These are phyloP conservation scores for Erythrobasidium hasegawianum DNA, from an alignment of 1,284 basidiomycete species.

Conservation along the genomic window DNA sequence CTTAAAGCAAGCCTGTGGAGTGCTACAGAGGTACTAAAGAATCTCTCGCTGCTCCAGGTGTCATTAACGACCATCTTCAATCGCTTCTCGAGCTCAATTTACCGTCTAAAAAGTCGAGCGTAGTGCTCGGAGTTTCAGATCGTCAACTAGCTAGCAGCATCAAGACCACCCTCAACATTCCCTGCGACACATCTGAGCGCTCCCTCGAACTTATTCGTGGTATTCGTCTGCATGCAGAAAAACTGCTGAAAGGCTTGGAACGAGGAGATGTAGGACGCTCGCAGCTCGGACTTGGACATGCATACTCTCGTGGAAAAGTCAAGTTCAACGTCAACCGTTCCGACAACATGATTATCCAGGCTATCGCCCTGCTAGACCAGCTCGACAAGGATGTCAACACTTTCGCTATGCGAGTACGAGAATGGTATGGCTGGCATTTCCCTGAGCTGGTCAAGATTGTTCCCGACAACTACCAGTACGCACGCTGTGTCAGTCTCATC, in stretches of 20 bases:
- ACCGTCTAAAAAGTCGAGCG: conserved; percentile 70
- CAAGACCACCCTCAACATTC: conserved; percentile 69
- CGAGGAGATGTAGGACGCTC: conserved; percentile 85
- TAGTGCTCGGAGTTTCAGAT: conserved; percentile 82
- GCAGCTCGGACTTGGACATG: conserved; percentile 94
- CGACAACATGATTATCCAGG: conserved; percentile 99
- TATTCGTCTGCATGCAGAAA: conserved; percentile 85
- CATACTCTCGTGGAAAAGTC: conserved; percentile 95
- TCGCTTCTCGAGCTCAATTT: conserved; percentile 86
- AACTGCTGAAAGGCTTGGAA: conserved; percentile 80
- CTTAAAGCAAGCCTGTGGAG: conserved; percentile 38
- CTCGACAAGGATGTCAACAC: conserved; percentile 99
- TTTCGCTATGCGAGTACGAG: conserved; percentile 95
- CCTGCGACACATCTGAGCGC: conserved; percentile 82
- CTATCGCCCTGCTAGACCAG: conserved; percentile 95
- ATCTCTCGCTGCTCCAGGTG: conserved; percentile 54
- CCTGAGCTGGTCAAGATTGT: conserved; percentile 94
- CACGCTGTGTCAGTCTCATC: conserved; percentile 79
- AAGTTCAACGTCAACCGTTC: conserved; percentile 99
- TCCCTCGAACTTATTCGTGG: conserved; percentile 88
- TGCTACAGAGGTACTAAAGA: neutral
- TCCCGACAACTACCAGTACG: conserved; percentile 93
- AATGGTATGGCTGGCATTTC: conserved; percentile 99
- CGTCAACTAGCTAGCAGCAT: conserved; percentile 73
- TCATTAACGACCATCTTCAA: conserved; percentile 81